Base-by-base conservation (phyloP, 2,329 filamentous ascomycete genomes). In the Colletotrichum shisoi region DNA sequence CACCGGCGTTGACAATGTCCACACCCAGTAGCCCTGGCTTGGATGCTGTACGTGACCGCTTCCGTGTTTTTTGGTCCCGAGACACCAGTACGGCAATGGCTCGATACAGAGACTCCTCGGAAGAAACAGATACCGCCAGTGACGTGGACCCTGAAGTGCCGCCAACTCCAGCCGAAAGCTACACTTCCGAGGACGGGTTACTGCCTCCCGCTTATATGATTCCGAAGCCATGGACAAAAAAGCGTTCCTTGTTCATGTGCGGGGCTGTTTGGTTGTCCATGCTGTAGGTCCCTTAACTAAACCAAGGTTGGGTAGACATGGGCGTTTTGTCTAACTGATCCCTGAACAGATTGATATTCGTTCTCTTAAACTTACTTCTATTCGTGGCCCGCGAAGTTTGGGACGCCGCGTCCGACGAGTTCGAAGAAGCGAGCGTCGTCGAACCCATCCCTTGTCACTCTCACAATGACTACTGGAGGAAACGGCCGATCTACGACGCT, bases 381-480 rank as follows among this genome's bases (percentile, higher is more conserved):
- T 53, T 68, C 34, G 51, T 46, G 15, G 66, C 66, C 9, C 62
- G 66, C 6, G 45, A 53, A 19, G 62, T 67, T 19, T 68, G 66
- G 66, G 63, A 67, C 42, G 42, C 19, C 3, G 13, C 57, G 21
- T 24, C 66, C 4, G 57, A 57, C 6, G 57, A 48, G 3, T 27
- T 67, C 24, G 51, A 62, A 40, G 52, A 46, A 34, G 45, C 62
- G 21, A 67, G 40, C 46, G 6, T 57, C 56, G 78, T 87, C 19
- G 73, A 79, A 2, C 86, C 87, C 1, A 82, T 88, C 37, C 78
- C 80, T 1, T 89, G 87, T 69, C 88, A 91, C 74, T 89, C 86
- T 1, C 89, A 91, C 73, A 91, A 91, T 71, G 89, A 92, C 74
- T 92, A 91, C 75, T 89, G 87, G 86, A 84, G 87, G 56, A 79